Conservation (phyloP, 768 basidiomycete species). For the Pleurotus pulmonarius region DNA sequence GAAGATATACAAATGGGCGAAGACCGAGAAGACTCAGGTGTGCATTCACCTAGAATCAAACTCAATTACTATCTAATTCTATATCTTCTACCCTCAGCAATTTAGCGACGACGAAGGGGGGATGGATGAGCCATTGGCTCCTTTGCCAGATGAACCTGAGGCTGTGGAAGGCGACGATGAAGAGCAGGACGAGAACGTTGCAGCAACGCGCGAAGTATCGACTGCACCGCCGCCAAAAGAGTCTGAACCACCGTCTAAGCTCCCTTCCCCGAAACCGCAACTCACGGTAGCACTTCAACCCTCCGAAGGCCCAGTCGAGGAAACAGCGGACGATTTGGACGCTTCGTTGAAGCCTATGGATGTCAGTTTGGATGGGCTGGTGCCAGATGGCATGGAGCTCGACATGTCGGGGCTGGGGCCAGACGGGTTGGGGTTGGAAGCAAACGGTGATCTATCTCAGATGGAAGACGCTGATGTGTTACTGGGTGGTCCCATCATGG, state of each 20-base stretch:
- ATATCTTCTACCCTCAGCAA: constrained; percentile 45
- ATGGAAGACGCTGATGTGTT: constrained; percentile 49
- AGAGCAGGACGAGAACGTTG: constrained; percentile 61
- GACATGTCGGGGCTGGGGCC: constrained; percentile 65
- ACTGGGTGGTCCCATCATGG: constrained; percentile 60
- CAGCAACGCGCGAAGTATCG: constrained; percentile 26
- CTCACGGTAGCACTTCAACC: constrained; percentile 46
- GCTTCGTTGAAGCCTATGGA: constrained; percentile 56
- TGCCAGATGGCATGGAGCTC: constrained; percentile 42
- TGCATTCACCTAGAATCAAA: constrained; percentile 15
- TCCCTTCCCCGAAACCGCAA: constrained; percentile 66
- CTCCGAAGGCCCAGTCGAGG: constrained; percentile 41
- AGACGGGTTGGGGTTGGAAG: constrained; percentile 58
- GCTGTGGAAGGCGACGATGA: constrained; percentile 71
- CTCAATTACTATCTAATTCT: not conserved
- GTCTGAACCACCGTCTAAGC: constrained; percentile 44
- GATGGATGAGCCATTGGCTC: constrained; percentile 75
- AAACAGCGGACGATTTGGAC: constrained; percentile 42
- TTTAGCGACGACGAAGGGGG: constrained; percentile 86
- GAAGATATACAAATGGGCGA: constrained; percentile 75
- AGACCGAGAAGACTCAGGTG: constrained; percentile 77
- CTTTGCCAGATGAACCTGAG: constrained; percentile 75
- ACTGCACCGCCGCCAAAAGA: constrained; percentile 29
- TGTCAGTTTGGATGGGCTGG: constrained; percentile 30
- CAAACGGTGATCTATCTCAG: constrained; percentile 51